Evolutionary conservation across 2,329 filamentous ascomycete species (phyloP).

Genomic region (Aspergillus brasiliensis): DNA sequence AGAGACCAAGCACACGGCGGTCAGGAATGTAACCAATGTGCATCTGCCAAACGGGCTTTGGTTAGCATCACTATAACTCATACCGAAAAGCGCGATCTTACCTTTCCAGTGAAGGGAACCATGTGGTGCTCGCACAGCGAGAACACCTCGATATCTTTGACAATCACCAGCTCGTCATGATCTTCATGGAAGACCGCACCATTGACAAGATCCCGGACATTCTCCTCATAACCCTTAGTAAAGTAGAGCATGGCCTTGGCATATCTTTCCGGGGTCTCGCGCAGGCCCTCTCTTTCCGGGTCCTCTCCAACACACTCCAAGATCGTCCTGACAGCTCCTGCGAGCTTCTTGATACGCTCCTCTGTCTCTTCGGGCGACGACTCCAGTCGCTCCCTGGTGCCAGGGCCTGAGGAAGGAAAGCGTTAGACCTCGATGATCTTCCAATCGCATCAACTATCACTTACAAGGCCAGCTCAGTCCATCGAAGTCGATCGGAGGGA

Average conservation of each 20-base stretch:
- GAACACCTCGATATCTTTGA: constrained; percentile 96
- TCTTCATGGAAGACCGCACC: constrained; percentile 93
- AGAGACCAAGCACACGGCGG: constrained; percentile 88
- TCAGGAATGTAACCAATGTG: constrained; percentile 98
- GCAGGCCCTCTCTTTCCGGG: constrained; percentile 63
- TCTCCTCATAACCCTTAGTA: constrained; percentile 96
- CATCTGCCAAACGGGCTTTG: constrained; percentile 63
- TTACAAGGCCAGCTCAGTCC: constrained; percentile 56
- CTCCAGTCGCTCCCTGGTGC: constrained; percentile 56
- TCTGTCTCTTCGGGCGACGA: constrained; percentile 61
- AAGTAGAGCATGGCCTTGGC: constrained; percentile 95
- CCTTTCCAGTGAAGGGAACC: constrained; percentile 94
- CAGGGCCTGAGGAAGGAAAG: constrained; percentile 38
- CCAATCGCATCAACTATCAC: constrained; percentile 22
- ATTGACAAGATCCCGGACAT: constrained; percentile 88
- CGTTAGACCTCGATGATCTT: constrained; percentile 12
- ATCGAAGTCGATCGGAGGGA: constrained; percentile 55
- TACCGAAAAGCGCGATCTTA: constrained; percentile 40
- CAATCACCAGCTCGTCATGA: constrained; percentile 95
- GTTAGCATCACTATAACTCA: constrained; percentile 4
- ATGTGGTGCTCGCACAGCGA: constrained; percentile 96
- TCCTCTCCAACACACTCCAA: constrained; percentile 68
- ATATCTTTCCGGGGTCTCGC: constrained; percentile 78
- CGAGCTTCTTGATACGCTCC: constrained; percentile 61
- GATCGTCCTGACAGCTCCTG: constrained; percentile 64